These are phyloP conservation scores for Mycena alexandri DNA, from an alignment of 768 basidiomycete species.

Conservation along the genomic window DNA sequence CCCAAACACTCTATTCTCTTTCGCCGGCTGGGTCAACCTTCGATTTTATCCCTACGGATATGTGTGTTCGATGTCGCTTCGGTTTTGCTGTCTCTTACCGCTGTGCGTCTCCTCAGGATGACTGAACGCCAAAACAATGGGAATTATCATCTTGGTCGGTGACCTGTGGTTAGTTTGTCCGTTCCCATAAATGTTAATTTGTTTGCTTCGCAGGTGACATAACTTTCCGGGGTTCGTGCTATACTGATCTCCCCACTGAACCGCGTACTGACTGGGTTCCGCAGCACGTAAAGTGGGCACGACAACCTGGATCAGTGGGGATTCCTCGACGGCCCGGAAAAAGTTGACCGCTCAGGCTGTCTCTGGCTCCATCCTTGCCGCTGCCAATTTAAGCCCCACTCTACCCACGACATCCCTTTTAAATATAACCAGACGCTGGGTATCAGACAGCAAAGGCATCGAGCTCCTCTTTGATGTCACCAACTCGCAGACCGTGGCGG, in stretches of 20 bases:
- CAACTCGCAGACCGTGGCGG: slow-evolving; percentile 59
- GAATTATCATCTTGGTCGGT: slow-evolving; percentile 63
- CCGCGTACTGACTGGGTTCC: background rate
- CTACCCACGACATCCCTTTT: slow-evolving; percentile 59
- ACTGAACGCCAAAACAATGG: slow-evolving; percentile 58
- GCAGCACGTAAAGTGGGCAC: slow-evolving; percentile 58
- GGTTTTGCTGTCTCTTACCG: background rate
- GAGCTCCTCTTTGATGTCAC: slow-evolving; percentile 64
- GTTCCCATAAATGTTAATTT: background rate
- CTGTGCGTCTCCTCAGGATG: slow-evolving; percentile 47
- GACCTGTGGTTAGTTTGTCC: background rate
- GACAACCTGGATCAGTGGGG: slow-evolving; percentile 60
- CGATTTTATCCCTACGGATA: slow-evolving; percentile 65
- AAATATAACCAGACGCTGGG: slow-evolving; percentile 67
- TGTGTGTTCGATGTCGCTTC: slow-evolving; percentile 28
- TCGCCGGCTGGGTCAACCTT: slow-evolving; percentile 54
- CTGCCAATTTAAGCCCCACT: slow-evolving; percentile 63
- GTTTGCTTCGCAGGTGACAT: slow-evolving; percentile 48
- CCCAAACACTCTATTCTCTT: slow-evolving; percentile 67
- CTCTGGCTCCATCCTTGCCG: slow-evolving; percentile 60
- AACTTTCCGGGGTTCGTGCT: slow-evolving; percentile 55
- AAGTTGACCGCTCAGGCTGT: slow-evolving; percentile 52
- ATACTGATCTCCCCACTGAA: too few species aligned
- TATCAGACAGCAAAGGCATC: slow-evolving; percentile 55
- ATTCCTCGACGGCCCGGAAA: slow-evolving; percentile 58